Evolutionary conservation across 192 early-diverging fungal genomes (phyloP).

Genomic region (Funneliformis geosporum): DNA sequence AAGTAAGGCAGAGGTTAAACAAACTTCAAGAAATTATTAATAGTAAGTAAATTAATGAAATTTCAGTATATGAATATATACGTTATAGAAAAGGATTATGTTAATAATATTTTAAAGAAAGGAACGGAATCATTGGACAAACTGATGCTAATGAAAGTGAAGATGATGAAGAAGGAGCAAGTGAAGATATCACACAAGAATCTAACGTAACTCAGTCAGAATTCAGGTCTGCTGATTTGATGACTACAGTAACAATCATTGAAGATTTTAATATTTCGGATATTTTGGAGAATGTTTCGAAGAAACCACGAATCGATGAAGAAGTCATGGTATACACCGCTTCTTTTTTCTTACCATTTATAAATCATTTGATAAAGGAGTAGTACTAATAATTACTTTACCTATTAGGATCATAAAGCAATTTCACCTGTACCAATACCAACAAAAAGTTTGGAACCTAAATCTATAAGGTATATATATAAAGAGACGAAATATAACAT

Average conservation of each 20-base stretch:
- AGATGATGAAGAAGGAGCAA: neutral
- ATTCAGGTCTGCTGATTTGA: neutral
- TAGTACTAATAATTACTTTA: neutral
- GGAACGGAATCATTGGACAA: neutral
- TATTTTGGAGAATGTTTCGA: neutral
- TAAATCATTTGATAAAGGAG: no score
- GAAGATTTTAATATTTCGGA: slow-evolving; percentile 25
- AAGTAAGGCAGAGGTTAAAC: neutral
- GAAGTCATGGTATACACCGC: neutral
- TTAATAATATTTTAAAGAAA: neutral
- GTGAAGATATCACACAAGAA: neutral
- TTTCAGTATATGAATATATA: neutral
- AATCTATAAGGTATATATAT: neutral
- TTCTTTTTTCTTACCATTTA: neutral
- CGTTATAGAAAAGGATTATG: neutral
- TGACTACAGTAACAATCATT: slow-evolving; percentile 20
- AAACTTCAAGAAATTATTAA: slow-evolving; percentile 17
- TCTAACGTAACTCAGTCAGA: neutral
- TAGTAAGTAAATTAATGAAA: neutral
- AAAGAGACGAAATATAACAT: no score
- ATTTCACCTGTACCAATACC: neutral
- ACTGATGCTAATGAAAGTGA: neutral
- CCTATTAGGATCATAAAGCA: neutral
- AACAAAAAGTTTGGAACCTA: neutral
- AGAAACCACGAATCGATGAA: neutral